Evolutionary conservation across 2,329 filamentous ascomycete species (phyloP), one percentile per base, ranked within the genome.

Genomic region (Diaporthe amygdali): DNA sequence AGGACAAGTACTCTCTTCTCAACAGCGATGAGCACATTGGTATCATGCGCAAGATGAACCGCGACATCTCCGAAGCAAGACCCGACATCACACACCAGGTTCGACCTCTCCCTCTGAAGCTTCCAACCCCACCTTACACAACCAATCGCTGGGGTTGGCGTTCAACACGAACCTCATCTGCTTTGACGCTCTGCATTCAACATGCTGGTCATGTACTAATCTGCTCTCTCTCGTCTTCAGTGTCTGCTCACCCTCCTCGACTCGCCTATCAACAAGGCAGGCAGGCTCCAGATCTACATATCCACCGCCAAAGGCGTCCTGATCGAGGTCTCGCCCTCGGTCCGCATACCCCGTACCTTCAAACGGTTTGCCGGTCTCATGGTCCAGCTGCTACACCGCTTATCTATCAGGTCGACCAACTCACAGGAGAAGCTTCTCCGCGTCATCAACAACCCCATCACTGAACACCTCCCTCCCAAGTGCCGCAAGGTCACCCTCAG

Each of bases 1-100:
- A 98, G 78, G 96, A 98, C 81, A 98, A 98, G 83, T 99, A 97
- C 84, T 97, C 96, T 73, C 87, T 99, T 66, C 91, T 99, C 79
- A 99, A 99, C 87, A 98, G 95, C 83, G 96, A 99, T 80, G 96
- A 99, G 84, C 96, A 99, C 81, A 99, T 99, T 76, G 96, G 96
- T 74, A 93, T 98, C 75, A 97, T 99, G 95, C 93, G 96, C 79
- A 99, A 98, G 87, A 98, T 98, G 96, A 97, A 97, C 81, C 90
- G 96, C 77, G 96, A 99, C 81, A 98, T 99, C 76, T 98, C 95
- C 81, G 96, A 99, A 83, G 96, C 96, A 72, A 91, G 96, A 76
- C 96, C 96, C 54, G 96, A 99, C 83, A 99, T 99, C 79, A 97
- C 96, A 55, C 96, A 99, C 82, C 96, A 98, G 94, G 96, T 98